Percentiles rank a stretch among this genome's conserved stretches.
Conservation (phyloP, 192 early-diverging fungal species). For the Coemansia sp. region DNA sequence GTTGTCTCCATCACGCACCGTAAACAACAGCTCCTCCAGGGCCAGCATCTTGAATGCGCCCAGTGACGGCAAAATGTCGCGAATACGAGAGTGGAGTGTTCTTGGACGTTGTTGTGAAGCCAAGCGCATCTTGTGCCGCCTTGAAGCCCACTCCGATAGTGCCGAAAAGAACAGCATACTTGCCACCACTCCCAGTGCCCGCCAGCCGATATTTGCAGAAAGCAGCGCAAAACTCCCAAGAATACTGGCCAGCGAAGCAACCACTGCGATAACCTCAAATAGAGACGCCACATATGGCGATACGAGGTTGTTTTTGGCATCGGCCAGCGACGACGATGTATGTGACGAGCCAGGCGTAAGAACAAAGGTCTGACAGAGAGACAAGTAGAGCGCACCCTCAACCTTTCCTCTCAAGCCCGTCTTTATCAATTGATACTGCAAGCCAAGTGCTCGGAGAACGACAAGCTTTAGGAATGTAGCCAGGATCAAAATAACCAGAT, state of each 20-base stretch:
- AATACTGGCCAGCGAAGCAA: constrained; percentile 7
- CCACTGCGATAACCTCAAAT: constrained; percentile 1
- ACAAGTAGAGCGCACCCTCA: constrained; percentile 13
- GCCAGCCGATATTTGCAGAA: constrained; percentile 24
- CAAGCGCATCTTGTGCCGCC: neutral
- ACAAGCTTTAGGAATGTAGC: neutral
- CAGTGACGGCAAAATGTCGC: constrained; percentile 23
- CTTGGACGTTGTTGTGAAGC: neutral
- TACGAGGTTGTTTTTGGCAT: constrained; percentile 7
- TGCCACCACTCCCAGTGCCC: neutral
- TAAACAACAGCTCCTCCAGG: constrained; percentile 22
- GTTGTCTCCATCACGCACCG: constrained; percentile 12
- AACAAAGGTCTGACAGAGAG: constrained; percentile 14
- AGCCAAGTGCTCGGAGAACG: constrained; percentile 2
- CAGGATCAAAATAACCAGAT: neutral
- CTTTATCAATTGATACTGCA: neutral
- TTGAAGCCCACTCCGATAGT: constrained; percentile 21
- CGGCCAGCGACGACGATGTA: constrained; percentile 4
- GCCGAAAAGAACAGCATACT: constrained; percentile 7
- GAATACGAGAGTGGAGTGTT: constrained; percentile 24
- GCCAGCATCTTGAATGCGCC: constrained; percentile 29
- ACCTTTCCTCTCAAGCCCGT: neutral
- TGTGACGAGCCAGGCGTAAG: constrained; percentile 15
- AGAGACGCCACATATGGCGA: constrained; percentile 15
- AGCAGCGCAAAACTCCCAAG: constrained; percentile 19